Base-by-base conservation (phyloP, 164 flowering plant species). In the Hamamelis virginiana region DNA sequence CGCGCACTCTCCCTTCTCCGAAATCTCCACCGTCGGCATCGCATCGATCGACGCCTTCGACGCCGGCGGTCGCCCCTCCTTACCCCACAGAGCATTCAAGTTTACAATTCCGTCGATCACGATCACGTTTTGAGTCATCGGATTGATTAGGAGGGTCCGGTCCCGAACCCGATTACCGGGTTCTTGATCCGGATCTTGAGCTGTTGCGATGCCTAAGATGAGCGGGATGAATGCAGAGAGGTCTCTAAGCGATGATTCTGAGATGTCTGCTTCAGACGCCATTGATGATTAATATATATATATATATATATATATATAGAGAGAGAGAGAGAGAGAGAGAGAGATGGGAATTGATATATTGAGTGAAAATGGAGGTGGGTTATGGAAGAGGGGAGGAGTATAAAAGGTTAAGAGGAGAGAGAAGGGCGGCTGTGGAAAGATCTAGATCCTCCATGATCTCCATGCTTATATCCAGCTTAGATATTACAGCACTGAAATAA, bases 11-110 rank as follows among this genome's bases (percentile, higher is more conserved):
- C 11, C 78, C 21, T 45, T 38, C 16, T 55, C 70, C 15, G 60
- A 16, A 8, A 76, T 59, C 6, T 22, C 4, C 19, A 72, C 68
- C 21, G 44, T 33, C 51, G 77, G 78, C 75, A 80, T 51, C 3
- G 77, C 72, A 3, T 70, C 78, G 18, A 83, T 76, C 16, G 83
- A 68, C 6, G 59, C 74, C 71, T 75, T 69, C 38, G 82, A 63
- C 11, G 85, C 80, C 28, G 83, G 81, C 43, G 16, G 15, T 9
- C 25, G 41, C 16, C 74, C 74, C 2, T 58, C 50, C 15, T 60
- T 51, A 16, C 59, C 28, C 62, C 6, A 9, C 57, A 41, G 13
- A 13, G 25, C 21, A 12, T 12, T 19, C 41, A 57, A 59, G 70
- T 52, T 52, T 52, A 22, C 56, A 22, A 23, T 2, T 2, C 41